Base-by-base conservation (phyloP, 129 eudicot genomes). In the Solidago caesia region DNA sequence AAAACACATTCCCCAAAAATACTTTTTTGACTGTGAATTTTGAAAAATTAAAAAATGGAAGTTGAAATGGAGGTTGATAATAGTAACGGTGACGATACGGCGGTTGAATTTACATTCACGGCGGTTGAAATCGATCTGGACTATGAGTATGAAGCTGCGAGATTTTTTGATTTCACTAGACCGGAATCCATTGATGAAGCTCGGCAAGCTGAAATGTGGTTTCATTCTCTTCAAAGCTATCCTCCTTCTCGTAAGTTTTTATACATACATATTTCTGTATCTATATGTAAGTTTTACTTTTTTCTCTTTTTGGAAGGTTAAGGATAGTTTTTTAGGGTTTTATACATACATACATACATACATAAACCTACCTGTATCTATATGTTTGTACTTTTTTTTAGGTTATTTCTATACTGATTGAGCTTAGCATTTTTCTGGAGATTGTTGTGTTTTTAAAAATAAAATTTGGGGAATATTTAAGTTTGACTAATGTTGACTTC, bases 171-270 rank as follows among this genome's bases (percentile, higher is more conserved):
- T 78, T 93, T 93, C 41, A 75, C 81, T 15, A 68, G 84, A 4
- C 82, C 82, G 61, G 98, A 93, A 84, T 79, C 98, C 58, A 11
- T 21, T 29, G 75, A 67, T 8, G 92, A 93, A 84, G 90, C 91
- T 47, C 75, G 77, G 48, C 53, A 77, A 62, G 90, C 98, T 10
- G 96, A 93, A 73, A 67, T 67, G 60, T 93, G 98, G 97, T 93
- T 93, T 75, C 78, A 79, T 44, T 79, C 91, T 43, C 83, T 82
- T 51, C 73, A 48, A 66, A 90, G 81, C 72, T 88, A 86, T 77
- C 96, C 98, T 5, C 98, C 96, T 76, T 93, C 98, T 39, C 97
- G 98, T 93, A 84, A 90, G 84, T 68, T 43, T 63, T 79, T 79
- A 33, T 33, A 33, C 39, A 33, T 33, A 33, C 39, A 33, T 33